Percentiles rank a stretch among this genome's conserved stretches.
Evolutionary conservation across 768 basidiomycete species (phyloP).

Genomic region (Termitomyces heimii): DNA sequence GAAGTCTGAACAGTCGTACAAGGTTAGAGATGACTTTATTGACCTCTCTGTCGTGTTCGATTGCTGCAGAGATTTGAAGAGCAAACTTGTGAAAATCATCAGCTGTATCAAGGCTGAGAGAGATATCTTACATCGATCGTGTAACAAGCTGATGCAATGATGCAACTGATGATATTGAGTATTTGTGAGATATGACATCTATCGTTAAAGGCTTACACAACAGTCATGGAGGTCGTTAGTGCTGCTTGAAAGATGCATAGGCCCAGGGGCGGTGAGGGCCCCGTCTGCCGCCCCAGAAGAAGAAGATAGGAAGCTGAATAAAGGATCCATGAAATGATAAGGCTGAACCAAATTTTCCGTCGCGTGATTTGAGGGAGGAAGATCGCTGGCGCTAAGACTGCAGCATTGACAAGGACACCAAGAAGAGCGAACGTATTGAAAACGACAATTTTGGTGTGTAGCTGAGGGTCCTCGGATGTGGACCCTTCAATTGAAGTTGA

Average conservation of each 20-base stretch:
- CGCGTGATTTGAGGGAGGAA: background rate
- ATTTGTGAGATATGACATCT: background rate
- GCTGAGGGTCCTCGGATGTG: background rate
- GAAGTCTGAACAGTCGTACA: background rate
- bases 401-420: background rate
- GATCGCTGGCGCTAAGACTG: background rate
- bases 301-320: conserved; percentile 2
- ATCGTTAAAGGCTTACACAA: background rate
- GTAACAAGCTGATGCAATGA: conserved; percentile 2
- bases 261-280: background rate
- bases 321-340: background rate
- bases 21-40: background rate
- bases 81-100: background rate
- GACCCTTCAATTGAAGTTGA: background rate
- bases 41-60: background rate
- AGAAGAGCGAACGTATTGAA: background rate
- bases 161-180: background rate
- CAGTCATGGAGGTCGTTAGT: background rate
- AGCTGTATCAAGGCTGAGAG: background rate
- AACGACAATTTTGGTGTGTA: background rate
- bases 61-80: background rate
- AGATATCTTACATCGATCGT: background rate
- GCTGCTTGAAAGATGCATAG: conserved; percentile 2
- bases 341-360: background rate
- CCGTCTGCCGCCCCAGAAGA: background rate